Evolutionary conservation across 805 yeast species (phyloP).

Genomic region (Metschnikowia vanudenii): DNA sequence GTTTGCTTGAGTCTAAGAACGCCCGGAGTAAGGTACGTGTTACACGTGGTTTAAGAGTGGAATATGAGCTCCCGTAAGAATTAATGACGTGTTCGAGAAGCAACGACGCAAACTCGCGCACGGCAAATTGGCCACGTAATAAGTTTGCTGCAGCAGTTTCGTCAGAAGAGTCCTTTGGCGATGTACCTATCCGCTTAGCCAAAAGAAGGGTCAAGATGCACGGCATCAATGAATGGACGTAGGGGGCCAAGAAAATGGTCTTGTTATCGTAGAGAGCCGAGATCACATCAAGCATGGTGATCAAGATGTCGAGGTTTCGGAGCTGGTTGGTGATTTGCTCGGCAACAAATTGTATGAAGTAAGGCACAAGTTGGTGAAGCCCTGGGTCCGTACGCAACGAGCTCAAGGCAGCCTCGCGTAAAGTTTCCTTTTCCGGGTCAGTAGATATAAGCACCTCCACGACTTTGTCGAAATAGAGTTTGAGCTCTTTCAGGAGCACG

Average conservation of each 20-base stretch:
- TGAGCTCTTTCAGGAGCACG: conserved; percentile 89
- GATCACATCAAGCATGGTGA: conserved; percentile 86
- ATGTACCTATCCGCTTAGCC: conserved; percentile 81
- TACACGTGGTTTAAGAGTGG: conserved; percentile 88
- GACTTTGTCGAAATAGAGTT: conserved; percentile 88
- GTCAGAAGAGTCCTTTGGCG: conserved; percentile 35
- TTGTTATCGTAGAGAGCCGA: conserved; percentile 80
- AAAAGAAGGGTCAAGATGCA: conserved; percentile 84
- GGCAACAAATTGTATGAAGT: conserved; percentile 92
- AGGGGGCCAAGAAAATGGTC: conserved; percentile 88
- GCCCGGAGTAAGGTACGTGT: conserved; percentile 92
- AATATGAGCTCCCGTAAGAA: conserved; percentile 79
- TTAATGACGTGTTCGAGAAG: conserved; percentile 74
- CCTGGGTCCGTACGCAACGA: conserved; percentile 93
- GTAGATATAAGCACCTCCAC: conserved; percentile 70
- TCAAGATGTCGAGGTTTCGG: conserved; percentile 63
- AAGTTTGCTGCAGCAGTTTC: conserved; percentile 26
- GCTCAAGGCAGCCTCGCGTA: conserved; percentile 77
- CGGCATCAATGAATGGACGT: conserved; percentile 96
- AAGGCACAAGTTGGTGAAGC: conserved; percentile 92
- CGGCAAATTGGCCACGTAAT: conserved; percentile 48
- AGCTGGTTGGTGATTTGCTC: conserved; percentile 91
- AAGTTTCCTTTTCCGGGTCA: conserved; percentile 51
- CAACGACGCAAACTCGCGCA: conserved; percentile 86
- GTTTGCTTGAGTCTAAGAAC: conserved; percentile 77